Base-by-base conservation (phyloP, 2,329 filamentous ascomycete genomes). In the Helotiales sp. region DNA sequence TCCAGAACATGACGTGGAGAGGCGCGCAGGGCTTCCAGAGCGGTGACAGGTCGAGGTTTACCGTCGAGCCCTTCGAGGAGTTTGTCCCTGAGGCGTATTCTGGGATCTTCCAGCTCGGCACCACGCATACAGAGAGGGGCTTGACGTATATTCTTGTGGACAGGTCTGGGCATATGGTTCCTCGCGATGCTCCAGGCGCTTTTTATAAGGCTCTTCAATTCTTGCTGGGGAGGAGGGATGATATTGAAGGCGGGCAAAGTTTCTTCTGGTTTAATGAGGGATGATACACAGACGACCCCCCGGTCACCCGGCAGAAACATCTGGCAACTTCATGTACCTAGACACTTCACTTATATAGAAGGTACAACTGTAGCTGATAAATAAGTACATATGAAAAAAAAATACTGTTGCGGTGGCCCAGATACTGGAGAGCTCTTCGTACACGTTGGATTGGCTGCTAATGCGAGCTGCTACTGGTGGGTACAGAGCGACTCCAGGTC, bases 351-450 rank as follows among this genome's bases (percentile, higher is more conserved):
- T n/a, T n/a, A n/a, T n/a, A n/a, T n/a, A n/a, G n/a, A n/a, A n/a
- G n/a, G n/a, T n/a, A n/a, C n/a, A n/a, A n/a, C n/a, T n/a, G n/a
- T n/a, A n/a, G n/a, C n/a, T n/a, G n/a, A n/a, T n/a, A n/a, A n/a
- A n/a, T n/a, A n/a, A n/a, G n/a, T n/a, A n/a, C n/a, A n/a, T n/a
- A n/a, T n/a, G n/a, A n/a, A n/a, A n/a, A n/a, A n/a, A n/a, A n/a
- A n/a, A n/a, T n/a, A n/a, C n/a, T 6, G 75, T 73, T 43, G 69
- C 74, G 6, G 72, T 70, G 5, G 72, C 75, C 70, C 71, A 76
- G 6, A 70, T 73, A 8, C 72, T 68, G 10, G 73, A 70, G 8
- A 76, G 70, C 57, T 75, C 71, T 59, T 70, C 68, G 63, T 73
- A 76, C n/a, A 74, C 69, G 54, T 67, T 71, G 15, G 67, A 64